Percentiles rank a stretch among this genome's conserved stretches.
These are phyloP conservation scores for Cynara cardunculus DNA, from an alignment of 129 eudicot genomes.

Conservation along the genomic window DNA sequence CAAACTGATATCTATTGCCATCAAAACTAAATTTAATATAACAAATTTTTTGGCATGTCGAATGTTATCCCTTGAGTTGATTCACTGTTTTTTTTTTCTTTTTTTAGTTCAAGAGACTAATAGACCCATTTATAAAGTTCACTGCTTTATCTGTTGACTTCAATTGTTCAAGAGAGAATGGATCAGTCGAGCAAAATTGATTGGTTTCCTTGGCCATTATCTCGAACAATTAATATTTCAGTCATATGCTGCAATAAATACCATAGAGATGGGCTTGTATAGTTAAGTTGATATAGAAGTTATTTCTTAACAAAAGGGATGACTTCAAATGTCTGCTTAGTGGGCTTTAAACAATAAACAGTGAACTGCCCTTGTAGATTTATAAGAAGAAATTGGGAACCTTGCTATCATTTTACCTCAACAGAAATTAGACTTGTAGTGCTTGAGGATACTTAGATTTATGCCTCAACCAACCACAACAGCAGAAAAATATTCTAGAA, in stretches of 20 bases:
- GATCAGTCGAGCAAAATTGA: background rate
- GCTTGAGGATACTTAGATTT: too few species aligned
- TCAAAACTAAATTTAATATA: background rate
- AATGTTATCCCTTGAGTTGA: background rate
- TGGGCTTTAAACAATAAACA: background rate
- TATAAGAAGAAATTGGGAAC: background rate
- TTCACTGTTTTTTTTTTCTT: background rate
- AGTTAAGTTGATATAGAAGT: background rate
- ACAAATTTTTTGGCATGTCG: background rate
- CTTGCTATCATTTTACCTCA: background rate
- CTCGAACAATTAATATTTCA: background rate
- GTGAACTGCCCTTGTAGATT: background rate
- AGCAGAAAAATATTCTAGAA: too few species aligned
- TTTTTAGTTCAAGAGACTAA: background rate
- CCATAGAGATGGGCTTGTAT: background rate
- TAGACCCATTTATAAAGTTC: background rate
- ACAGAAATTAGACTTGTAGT: too few species aligned
- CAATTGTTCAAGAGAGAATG: background rate
- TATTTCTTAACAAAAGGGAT: background rate
- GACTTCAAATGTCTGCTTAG: background rate
- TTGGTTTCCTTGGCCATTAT: background rate
- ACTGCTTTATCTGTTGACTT: background rate
- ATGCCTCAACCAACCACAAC: too few species aligned
- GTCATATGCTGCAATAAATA: background rate
- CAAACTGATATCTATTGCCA: background rate